Conservation (phyloP, 768 basidiomycete genomes). For the Amanita inopinata region DNA sequence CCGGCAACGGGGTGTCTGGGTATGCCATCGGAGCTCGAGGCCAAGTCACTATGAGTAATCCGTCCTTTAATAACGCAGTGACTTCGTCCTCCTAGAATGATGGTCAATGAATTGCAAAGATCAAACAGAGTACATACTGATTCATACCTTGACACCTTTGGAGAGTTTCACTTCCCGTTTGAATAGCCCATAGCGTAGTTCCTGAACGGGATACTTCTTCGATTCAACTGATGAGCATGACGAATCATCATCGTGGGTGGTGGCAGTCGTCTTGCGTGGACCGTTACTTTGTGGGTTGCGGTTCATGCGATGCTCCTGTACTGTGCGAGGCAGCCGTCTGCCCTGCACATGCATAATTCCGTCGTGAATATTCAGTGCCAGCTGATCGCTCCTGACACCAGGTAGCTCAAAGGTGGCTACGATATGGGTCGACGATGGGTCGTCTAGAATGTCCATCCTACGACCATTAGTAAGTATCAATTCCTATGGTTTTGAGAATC, state of each 20-base stretch:
- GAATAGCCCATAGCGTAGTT: conserved; percentile 37
- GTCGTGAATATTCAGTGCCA: conserved; percentile 24
- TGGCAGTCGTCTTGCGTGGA: not conserved
- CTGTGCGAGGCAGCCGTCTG: conserved; percentile 18
- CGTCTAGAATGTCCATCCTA: conserved; percentile 35
- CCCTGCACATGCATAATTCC: conserved; percentile 26
- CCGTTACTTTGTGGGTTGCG: not conserved
- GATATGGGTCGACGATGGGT: conserved; percentile 22
- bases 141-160: conserved; percentile 26
- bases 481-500: not conserved
- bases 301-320: conserved; percentile 1
- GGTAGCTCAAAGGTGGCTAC: conserved; percentile 35
- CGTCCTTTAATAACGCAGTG: conserved; percentile 25
- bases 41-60: conserved; percentile 35
- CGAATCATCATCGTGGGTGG: no score
- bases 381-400: conserved; percentile 28
- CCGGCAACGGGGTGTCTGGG: not conserved
- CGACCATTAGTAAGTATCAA: conserved; percentile 7
- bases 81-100: conserved; percentile 26
- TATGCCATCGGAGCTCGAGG: conserved; percentile 18
- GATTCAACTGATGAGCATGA: not conserved
- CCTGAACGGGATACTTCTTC: conserved; percentile 20
- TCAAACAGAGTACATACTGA: conserved; percentile 6
- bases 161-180: conserved; percentile 28
- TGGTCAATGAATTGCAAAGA: conserved; percentile 10